A percentile compares a stretch with the other conserved stretches of the same genome.
Evolutionary conservation across 2,329 filamentous ascomycete species (phyloP).

Genomic region (Albifimbria verrucaria): DNA sequence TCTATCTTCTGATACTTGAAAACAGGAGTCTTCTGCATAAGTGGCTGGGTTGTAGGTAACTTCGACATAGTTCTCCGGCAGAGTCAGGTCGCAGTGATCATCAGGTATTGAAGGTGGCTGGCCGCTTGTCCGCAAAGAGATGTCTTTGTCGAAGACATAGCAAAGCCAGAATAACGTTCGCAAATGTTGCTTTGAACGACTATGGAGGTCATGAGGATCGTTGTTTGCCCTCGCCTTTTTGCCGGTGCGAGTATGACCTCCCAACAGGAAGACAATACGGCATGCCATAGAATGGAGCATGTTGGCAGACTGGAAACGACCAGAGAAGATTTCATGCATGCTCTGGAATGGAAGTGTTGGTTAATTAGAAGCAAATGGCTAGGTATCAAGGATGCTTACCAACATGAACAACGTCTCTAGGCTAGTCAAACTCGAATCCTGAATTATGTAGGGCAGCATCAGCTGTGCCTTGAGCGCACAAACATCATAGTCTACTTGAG

Average conservation of each 20-base stretch:
- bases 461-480: slow-evolving; percentile 38
- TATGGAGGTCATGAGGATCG: slow-evolving; percentile 11
- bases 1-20: slow-evolving; percentile 2
- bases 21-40: neutral
- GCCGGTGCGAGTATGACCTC: slow-evolving; percentile 34
- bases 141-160: slow-evolving; percentile 54
- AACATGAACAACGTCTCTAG: slow-evolving; percentile 46
- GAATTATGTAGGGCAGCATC: slow-evolving; percentile 38
- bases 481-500: slow-evolving; percentile 34
- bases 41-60: slow-evolving; percentile 14
- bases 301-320: slow-evolving; percentile 41
- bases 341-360: slow-evolving; percentile 20
- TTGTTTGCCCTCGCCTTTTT: slow-evolving; percentile 6
- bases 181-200: slow-evolving; percentile 28
- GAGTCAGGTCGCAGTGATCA: slow-evolving; percentile 49
- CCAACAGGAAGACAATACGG: slow-evolving; percentile 46
- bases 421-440: slow-evolving; percentile 39
- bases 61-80: slow-evolving; percentile 34
- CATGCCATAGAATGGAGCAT: slow-evolving; percentile 43
- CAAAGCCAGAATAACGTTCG: slow-evolving; percentile 51
- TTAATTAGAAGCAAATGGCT: neutral
- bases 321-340: slow-evolving; percentile 40
- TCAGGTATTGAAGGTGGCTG: slow-evolving; percentile 49
- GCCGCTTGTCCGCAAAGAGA: slow-evolving; percentile 46
- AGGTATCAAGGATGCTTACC: slow-evolving; percentile 24